Evolutionary conservation across 768 basidiomycete species (phyloP).

Genomic region (Kwoniella botswanensis): DNA sequence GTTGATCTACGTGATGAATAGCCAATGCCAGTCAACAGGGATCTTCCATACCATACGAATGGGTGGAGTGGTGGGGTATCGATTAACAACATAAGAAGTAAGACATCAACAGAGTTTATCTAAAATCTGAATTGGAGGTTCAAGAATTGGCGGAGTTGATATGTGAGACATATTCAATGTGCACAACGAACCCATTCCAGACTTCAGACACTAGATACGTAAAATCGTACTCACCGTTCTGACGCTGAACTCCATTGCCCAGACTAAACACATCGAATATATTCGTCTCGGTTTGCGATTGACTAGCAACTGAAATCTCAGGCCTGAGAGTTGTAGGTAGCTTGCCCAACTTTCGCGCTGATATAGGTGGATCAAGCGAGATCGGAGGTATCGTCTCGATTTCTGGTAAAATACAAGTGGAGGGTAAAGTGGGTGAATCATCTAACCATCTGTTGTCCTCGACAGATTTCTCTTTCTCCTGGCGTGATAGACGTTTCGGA

Average conservation of each 20-base stretch:
- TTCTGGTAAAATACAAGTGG: background rate
- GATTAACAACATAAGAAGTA: background rate
- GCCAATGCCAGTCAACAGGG: background rate
- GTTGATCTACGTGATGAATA: constrained; percentile 1
- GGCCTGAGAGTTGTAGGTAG: constrained; percentile 1
- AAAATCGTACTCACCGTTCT: background rate
- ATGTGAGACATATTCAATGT: constrained; percentile 8
- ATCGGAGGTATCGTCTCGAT: background rate
- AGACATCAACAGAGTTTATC: background rate
- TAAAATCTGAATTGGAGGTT: background rate
- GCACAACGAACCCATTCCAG: background rate
- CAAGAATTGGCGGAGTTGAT: background rate
- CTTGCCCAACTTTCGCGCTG: constrained; percentile 3
- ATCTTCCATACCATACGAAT: background rate
- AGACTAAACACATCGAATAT: constrained; percentile 8
- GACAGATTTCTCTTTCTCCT: background rate
- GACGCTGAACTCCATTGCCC: background rate
- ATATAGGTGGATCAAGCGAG: background rate
- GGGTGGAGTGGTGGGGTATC: background rate
- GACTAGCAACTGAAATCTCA: background rate
- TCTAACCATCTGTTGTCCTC: background rate
- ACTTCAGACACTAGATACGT: background rate
- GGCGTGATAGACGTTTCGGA: background rate
- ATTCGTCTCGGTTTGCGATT: background rate
- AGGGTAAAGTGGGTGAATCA: constrained; percentile 17